These are phyloP conservation scores for Fusarium longipes DNA, from an alignment of 2,329 filamentous ascomycete genomes.

Conservation along the genomic window DNA sequence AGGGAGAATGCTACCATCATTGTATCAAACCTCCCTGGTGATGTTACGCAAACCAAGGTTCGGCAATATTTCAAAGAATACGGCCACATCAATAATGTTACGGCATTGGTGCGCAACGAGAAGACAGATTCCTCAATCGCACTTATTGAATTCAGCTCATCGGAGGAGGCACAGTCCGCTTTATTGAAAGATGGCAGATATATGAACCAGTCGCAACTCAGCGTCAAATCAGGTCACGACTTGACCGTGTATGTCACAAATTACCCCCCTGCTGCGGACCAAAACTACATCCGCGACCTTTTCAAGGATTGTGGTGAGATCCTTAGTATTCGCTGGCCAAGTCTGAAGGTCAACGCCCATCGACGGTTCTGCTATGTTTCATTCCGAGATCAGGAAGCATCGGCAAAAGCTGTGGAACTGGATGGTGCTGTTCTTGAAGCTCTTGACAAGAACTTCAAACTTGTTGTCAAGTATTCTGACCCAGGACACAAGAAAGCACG, in stretches of 20 bases:
- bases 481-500: slow-evolving; percentile 82
- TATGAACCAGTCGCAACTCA: slow-evolving; percentile 78
- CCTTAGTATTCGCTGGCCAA: slow-evolving; percentile 87
- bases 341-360: slow-evolving; percentile 86
- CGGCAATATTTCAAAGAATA: slow-evolving; percentile 93
- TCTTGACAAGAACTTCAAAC: slow-evolving; percentile 73
- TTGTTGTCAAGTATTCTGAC: slow-evolving; percentile 86
- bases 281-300: slow-evolving; percentile 73
- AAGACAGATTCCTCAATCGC: slow-evolving; percentile 73
- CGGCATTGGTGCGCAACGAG: slow-evolving; percentile 69
- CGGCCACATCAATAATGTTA: slow-evolving; percentile 83
- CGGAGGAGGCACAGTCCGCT: slow-evolving; percentile 84
- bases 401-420: slow-evolving; percentile 76
- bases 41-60: slow-evolving; percentile 77
- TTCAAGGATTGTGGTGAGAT: slow-evolving; percentile 84
- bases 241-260: slow-evolving; percentile 92
- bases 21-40: slow-evolving; percentile 78
- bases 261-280: slow-evolving; percentile 82
- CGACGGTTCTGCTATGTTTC: slow-evolving; percentile 96
- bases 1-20: slow-evolving; percentile 90
- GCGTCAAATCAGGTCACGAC: slow-evolving; percentile 78
- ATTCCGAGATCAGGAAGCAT: slow-evolving; percentile 77
- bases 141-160: slow-evolving; percentile 84
- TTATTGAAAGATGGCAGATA: slow-evolving; percentile 84
- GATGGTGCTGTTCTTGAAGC: slow-evolving; percentile 77